Base-by-base conservation (phyloP, 768 basidiomycete genomes). In the Lactarius evosmus region DNA sequence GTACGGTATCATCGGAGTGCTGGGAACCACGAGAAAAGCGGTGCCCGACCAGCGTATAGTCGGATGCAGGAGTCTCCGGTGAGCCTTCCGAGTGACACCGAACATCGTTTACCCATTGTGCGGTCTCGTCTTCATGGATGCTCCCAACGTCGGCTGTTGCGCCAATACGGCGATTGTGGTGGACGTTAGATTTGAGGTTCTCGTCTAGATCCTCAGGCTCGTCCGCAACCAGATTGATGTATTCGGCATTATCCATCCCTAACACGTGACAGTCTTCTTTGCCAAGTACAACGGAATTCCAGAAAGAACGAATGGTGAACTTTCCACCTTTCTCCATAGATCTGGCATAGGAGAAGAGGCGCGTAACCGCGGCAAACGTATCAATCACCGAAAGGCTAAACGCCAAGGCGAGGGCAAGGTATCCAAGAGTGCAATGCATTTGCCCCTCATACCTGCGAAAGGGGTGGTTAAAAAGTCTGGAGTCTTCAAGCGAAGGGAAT, bases 351-450 rank as follows among this genome's bases (percentile, higher is more conserved):
- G 74, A 33, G 66, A 83, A 69, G 40, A 85, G 70, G 27, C 89
- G 87, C n/a, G 74, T 70, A 60, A 83, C 66, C 9, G 81, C 74
- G 3, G 79, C 74, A 54, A 82, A 64, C 32, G 87, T 75, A 71
- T 95, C 91, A 64, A 83, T 68, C 4, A 74, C 70, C 38, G 84
- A 81, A 32, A 88, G 73, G 2, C 69, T 70, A 29, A 81, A 58
- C 8, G 82, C 78, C 33, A 83, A 68, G 27, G 80, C 63, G 38
- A 89, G 70, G 50, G 83, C 74, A 40, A 81, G 51, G 69, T 82
- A 93, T 53, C 91, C 90, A 60, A 88, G 83, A 8, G 76, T 71
- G 3, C 82, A 78, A 72, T 96, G 94, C 11, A 78, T 72, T 68
- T 69, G 69, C 70, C 82, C 85, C 76, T 86, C 76, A 70, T 91